Percentiles rank a stretch among this genome's conserved stretches.
These are phyloP conservation scores for Crepidotus variabilis DNA, from an alignment of 768 basidiomycete species.

Conservation along the genomic window DNA sequence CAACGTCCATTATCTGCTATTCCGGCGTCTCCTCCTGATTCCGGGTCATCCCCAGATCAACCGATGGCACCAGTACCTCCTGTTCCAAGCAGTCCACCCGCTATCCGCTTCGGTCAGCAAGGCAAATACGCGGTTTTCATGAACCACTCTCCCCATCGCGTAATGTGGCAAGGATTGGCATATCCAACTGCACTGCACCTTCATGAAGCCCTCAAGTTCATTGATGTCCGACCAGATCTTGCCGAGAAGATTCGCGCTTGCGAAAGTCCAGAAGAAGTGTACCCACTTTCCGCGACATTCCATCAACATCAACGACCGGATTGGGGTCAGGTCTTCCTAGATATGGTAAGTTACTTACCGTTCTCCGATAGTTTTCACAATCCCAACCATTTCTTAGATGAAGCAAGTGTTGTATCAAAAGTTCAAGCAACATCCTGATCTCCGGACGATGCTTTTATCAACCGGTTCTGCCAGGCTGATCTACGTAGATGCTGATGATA, in stretches of 20 bases:
- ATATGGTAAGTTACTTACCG: slow-evolving; percentile 36
- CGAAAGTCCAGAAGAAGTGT: slow-evolving; percentile 30
- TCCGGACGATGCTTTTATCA: slow-evolving; percentile 49
- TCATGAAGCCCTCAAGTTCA: slow-evolving; percentile 73
- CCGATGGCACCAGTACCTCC: slow-evolving; percentile 17
- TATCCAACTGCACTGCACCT: slow-evolving; percentile 75
- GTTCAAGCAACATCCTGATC: slow-evolving; percentile 63
- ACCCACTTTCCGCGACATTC: slow-evolving; percentile 26
- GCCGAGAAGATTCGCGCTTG: slow-evolving; percentile 54
- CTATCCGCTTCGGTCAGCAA: slow-evolving; percentile 40
- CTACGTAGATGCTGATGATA: slow-evolving; percentile 51
- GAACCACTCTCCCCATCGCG: slow-evolving; percentile 62
- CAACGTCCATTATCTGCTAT: not conserved
- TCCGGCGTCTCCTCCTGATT: not conserved
- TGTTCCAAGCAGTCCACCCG: slow-evolving; percentile 18
- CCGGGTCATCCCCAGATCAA: slow-evolving; percentile 1
- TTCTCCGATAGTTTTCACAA: not conserved
- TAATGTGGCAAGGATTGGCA: slow-evolving; percentile 47
- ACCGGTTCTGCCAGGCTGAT: slow-evolving; percentile 50
- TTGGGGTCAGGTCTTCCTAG: slow-evolving; percentile 52
- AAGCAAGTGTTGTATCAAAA: slow-evolving; percentile 65
- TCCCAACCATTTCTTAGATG: slow-evolving; percentile 40
- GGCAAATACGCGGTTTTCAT: slow-evolving; percentile 44
- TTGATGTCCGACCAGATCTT: slow-evolving; percentile 44
- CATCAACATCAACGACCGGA: slow-evolving; percentile 41